Evolutionary conservation across 1,139 yeast species (phyloP), one percentile per base, ranked within the genome.

Genomic region (Blastobotrys serpentis): DNA sequence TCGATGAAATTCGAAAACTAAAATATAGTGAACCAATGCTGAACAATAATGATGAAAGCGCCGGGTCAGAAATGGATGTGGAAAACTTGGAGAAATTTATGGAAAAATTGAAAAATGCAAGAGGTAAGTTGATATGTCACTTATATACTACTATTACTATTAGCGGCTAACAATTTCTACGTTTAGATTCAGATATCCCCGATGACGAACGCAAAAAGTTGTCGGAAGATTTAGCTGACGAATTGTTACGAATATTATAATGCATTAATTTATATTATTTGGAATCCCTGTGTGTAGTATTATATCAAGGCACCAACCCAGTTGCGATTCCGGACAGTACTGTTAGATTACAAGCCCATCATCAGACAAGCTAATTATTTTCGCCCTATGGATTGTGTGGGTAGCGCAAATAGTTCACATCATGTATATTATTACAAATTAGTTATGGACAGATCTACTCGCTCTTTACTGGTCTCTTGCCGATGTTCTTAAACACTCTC

Each of bases 401-500:
- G n/a, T n/a, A n/a, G n/a, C n/a, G n/a, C n/a, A 23, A 23, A 23
- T 23, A 23, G 26, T 23, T 23, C n/a, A n/a, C n/a, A n/a, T n/a
- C n/a, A n/a, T n/a, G 16, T 14, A 8, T 14, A 16, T 32, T 6
- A 32, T 32, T 32, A 32, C 37, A 13, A 7, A 32, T 32, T 33
- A 33, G 34, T 10, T 10, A n/a, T n/a, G n/a, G 34, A 14, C 7
- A 21, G 29, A 26, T 29, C 42, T 49, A 55, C n/a, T 54, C 52
- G 29, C 37, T 37, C 51, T 56, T 55, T 17, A 50, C 51, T 50
- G 57, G 56, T 33, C 64, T 55, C 56, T 61, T 64, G 46, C 67
- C 66, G 22, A 59, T 45, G 48, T 61, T 61, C 58, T 63, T 63
- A 44, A 60, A 52, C 10, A 63, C 67, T 40, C 67, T 56, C 44